Conservation (phyloP, 495 filamentous ascomycete species). For the Talaromyces borbonicus region DNA sequence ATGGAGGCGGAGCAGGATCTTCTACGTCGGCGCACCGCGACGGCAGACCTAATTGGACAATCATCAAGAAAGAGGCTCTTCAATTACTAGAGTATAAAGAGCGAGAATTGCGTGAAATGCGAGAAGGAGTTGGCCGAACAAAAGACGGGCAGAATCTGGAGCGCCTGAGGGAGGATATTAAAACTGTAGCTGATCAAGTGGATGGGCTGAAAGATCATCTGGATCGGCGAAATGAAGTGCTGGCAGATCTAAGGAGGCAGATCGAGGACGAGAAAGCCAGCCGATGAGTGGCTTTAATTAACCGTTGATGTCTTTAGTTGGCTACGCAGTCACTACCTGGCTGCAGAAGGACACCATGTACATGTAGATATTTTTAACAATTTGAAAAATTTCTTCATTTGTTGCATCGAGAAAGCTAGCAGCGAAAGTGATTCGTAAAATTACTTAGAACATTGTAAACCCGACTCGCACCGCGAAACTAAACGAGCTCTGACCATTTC, state of each 20-base stretch:
- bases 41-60: constrained; percentile 45
- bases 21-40: constrained; percentile 43
- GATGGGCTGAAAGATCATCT: constrained; percentile 43
- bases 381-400: no score
- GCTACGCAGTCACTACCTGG: neutral
- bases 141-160: constrained; percentile 35
- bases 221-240: constrained; percentile 29
- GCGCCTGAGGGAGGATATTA: constrained; percentile 34
- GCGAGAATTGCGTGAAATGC: constrained; percentile 38
- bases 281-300: constrained; percentile 15
- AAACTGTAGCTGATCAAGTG: constrained; percentile 42
- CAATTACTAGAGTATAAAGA: constrained; percentile 59
- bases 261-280: constrained; percentile 37
- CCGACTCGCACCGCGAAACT: no score
- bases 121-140: constrained; percentile 33
- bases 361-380: neutral
- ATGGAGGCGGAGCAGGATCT: constrained; percentile 35
- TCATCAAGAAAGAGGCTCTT: constrained; percentile 90
- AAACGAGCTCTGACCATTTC: no score
- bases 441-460: no score
- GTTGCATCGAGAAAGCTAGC: no score
- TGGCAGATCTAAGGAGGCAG: constrained; percentile 35
- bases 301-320: neutral
- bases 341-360: no score
- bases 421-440: no score